Evolutionary conservation across 1,284 basidiomycete species (phyloP), one percentile per base, ranked within the genome.

Genomic region (Pascua sp.): DNA sequence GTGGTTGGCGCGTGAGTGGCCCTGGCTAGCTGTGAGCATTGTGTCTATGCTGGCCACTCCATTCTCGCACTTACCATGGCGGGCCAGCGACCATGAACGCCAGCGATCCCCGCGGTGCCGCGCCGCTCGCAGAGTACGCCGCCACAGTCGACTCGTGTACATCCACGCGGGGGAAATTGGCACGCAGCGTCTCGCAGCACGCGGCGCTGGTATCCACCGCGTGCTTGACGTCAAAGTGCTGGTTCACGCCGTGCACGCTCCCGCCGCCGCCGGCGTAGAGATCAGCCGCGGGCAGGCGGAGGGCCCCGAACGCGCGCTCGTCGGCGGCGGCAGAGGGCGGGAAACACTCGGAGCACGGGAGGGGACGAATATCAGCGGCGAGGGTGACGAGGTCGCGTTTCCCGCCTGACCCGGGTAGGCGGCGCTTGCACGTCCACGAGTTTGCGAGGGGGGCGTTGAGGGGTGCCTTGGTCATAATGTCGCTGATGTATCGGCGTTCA

Each of bases 201-300:
- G 17, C 40, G 3, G 17, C 45, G 36, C 67, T 64, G 11, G 45
- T 44, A 32, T 73, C 71, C 3, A 68, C 62, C 0, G 65, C 67
- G 8, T 60, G 49, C 1, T 40, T n/a, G 15, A 67, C 60, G 24
- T 64, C 18, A 45, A 69, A 71, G 17, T 62, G 61, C 13, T 13
- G 11, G 5, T 50, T 12, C 0, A 64, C 65, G 9, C 66, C 65
- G 5, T 62, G 40, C 2, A 68, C 55, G 9, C 58, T 51, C 0
- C 71, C 71, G 0, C 70, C 71, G 9, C 63, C 70, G 4, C 71
- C 71, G 17, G 69, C 68, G 51, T 70, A 73, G 45, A 65, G 60
- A 45, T 72, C 71, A 2, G 55, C 57, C 0, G 63, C 59, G 5
- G 58, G 51, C 1, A 65, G 55, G 13, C 56, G 55, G 15, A 54